phyloP scores from a whole-genome alignment of 129 eudicot genomes.

The Flaveria brownii region DNA sequence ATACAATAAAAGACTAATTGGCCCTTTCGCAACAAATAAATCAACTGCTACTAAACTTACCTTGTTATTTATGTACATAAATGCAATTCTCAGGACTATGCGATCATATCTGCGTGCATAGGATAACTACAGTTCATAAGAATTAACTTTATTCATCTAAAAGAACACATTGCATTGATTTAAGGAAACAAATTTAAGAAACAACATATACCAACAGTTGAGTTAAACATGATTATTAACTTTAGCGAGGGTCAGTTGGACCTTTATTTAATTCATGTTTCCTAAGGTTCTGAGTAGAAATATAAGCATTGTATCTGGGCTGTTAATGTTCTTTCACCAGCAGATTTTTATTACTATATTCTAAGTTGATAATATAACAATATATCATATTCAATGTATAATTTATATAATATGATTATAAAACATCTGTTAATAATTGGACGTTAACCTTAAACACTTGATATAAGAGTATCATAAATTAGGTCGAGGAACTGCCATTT shows the following conservation, averaged over 20 bases:
- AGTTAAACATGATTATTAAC: not conserved
- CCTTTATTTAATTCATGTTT: not conserved
- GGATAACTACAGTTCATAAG: not conserved
- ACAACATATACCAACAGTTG: not conserved
- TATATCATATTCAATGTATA: not conserved
- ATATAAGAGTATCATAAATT: not conserved
- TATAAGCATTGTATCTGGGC: not conserved
- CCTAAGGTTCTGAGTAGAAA: constrained; percentile 2
- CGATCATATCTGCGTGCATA: not conserved
- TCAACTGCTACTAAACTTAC: constrained; percentile 10
- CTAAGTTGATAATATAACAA: not conserved
- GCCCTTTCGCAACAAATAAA: not conserved
- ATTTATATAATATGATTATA: not conserved
- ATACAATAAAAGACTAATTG: not conserved
- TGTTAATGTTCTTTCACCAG: not conserved
- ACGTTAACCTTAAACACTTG: not conserved
- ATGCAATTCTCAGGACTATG: not conserved
- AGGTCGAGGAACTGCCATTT: not conserved
- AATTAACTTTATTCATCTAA: not conserved
- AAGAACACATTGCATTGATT: not conserved
- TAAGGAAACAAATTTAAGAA: not conserved
- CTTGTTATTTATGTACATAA: not conserved
- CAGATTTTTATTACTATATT: not conserved
- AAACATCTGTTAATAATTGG: not conserved
- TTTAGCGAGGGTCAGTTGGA: not conserved